Base-by-base conservation (phyloP, 345 rosid genomes). In the Firmiana major region DNA sequence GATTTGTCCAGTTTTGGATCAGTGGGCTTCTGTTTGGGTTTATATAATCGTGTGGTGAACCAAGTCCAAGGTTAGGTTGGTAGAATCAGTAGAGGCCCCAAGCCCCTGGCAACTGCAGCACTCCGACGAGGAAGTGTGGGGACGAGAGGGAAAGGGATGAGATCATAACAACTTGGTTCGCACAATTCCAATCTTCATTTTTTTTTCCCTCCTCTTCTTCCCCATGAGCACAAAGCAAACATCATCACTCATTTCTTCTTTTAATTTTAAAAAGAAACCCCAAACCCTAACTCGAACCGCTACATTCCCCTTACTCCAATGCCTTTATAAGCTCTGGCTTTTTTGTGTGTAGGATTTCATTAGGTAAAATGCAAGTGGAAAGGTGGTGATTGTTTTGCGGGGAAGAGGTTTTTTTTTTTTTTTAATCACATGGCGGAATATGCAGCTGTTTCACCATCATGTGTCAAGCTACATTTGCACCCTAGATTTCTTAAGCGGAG, bases 391-490 rank as follows among this genome's bases (percentile, higher is more conserved):
- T 64, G 79, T 43, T 53, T 73, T 57, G 12, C 62, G 16, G 58
- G 16, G 17, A 58, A 58, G 26, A 19, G 9, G 21, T n/a, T n/a
- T n/a, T n/a, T n/a, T 22, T 48, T 10, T 40, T 0, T 26, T 40
- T 57, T 73, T 49, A 28, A 31, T 63, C 67, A 63, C 16, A 63
- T 31, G 43, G n/a, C 38, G 67, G 42, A 62, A 62, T 31, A 13
- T 31, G 42, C 66, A 8, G 66, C 66, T 2, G 66, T n/a, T 62
- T 62, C 21, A 16, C 19, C 67, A 4, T 62, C 17, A 31, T 62
- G 66, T 79, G 48, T 83, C 69, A 88, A 85, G 87, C 81, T 81
- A 67, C 83, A 66, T 53, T 24, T 78, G 74, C 86, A 82, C 80
- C 51, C 65, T 22, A 68, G 62, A 72, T 74, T 78, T 6, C 63